Percentiles rank a stretch among this genome's conserved stretches.
phyloP scores from a whole-genome alignment of 106 monocot genomes.

The Apostasia ramifera region DNA sequence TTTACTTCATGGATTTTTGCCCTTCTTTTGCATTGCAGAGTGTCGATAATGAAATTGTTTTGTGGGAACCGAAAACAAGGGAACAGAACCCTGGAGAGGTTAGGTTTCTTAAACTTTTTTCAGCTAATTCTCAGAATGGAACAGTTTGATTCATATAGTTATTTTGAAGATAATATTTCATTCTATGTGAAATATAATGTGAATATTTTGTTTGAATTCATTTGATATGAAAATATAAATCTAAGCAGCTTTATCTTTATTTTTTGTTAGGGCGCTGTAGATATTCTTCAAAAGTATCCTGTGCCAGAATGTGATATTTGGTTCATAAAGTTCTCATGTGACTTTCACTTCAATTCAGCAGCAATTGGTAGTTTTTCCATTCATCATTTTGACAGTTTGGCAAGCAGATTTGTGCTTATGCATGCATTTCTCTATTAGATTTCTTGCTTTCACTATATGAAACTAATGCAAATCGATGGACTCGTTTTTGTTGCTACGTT shows the following conservation, averaged over 20 bases:
- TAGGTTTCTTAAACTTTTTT: slow-evolving; percentile 10
- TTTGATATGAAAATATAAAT: background rate
- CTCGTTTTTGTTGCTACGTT: no score
- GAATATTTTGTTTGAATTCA: background rate
- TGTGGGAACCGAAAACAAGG: slow-evolving; percentile 98
- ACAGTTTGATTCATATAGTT: background rate
- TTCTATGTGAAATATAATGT: background rate
- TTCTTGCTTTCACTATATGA: no score
- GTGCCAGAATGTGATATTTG: slow-evolving; percentile 90
- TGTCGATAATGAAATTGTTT: slow-evolving; percentile 95
- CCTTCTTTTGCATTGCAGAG: slow-evolving; percentile 40
- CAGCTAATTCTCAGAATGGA: background rate
- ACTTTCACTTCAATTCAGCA: slow-evolving; percentile 84
- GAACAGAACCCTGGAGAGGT: slow-evolving; percentile 95
- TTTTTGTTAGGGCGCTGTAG: slow-evolving; percentile 54
- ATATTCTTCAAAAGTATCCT: slow-evolving; percentile 93
- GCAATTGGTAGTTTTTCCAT: slow-evolving; percentile 59
- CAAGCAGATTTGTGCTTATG: no score
- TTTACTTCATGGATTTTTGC: no score
- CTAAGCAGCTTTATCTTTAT: background rate
- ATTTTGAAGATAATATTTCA: background rate
- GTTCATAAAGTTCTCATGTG: slow-evolving; percentile 94
- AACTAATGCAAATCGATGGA: no score
- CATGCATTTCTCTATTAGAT: no score
- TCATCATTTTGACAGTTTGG: background rate